These are phyloP conservation scores for Kurtzmaniella quercitrusa DNA, from an alignment of 1,139 yeast genomes.

Conservation along the genomic window DNA sequence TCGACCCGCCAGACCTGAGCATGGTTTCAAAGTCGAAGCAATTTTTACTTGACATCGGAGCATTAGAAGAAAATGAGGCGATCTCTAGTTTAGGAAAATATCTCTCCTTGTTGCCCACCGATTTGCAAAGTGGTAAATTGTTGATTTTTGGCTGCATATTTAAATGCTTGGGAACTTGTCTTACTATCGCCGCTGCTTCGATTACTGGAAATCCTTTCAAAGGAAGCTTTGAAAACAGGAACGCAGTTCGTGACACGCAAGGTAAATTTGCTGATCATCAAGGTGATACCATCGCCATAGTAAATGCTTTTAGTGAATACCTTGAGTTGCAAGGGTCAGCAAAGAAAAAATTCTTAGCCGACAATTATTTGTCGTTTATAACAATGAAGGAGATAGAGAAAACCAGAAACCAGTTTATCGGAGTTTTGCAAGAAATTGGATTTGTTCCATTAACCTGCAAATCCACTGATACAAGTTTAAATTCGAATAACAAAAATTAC, in stretches of 20 bases:
- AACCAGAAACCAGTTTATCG: conserved; percentile 61
- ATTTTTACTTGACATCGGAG: conserved; percentile 67
- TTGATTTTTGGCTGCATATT: conserved; percentile 75
- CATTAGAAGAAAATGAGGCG: conserved; percentile 41
- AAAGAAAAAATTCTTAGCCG: conserved; percentile 51
- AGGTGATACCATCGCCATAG: conserved; percentile 76
- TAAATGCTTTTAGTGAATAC: conserved; percentile 55
- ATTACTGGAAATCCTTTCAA: conserved; percentile 74
- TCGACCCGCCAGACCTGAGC: conserved; percentile 70
- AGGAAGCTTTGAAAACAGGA: conserved; percentile 59
- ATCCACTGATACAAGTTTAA: conserved; percentile 21
- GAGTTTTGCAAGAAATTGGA: conserved; percentile 70
- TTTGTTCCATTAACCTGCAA: conserved; percentile 54
- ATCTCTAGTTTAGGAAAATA: conserved; percentile 80
- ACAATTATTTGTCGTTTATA: conserved; percentile 57
- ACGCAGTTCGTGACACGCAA: conserved; percentile 51
- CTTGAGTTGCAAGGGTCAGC: conserved; percentile 20
- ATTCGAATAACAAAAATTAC: conserved; percentile 48
- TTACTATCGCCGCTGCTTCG: conserved; percentile 70
- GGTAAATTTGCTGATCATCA: conserved; percentile 27
- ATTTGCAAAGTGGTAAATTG: conserved; percentile 79
- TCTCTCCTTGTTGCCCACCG: conserved; percentile 79
- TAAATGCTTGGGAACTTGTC: conserved; percentile 74
- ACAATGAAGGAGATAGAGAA: conserved; percentile 70
- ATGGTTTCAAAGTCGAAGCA: conserved; percentile 62